Conservation (phyloP, 192 early-diverging fungal species). For the Coemansia sp. region DNA sequence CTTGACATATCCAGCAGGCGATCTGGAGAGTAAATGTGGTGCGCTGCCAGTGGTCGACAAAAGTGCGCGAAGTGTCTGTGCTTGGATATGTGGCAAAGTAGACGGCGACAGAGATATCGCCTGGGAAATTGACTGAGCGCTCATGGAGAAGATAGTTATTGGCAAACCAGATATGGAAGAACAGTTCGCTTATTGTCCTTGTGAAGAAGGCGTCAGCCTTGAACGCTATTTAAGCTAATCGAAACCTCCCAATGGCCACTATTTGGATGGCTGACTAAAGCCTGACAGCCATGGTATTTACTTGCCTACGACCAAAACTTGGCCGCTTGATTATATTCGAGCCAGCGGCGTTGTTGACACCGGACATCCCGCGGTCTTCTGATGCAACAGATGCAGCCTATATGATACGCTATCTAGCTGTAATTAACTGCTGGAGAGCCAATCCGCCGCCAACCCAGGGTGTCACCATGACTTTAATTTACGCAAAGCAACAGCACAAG, state of each 20-base stretch:
- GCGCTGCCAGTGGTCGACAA: constrained; percentile 4
- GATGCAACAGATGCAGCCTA: background rate
- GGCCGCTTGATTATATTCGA: background rate
- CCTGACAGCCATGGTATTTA: background rate
- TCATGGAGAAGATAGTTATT: background rate
- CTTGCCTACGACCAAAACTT: background rate
- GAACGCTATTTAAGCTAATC: background rate
- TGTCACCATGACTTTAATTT: background rate
- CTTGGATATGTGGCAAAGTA: background rate
- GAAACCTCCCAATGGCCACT: background rate
- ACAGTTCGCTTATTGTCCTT: background rate
- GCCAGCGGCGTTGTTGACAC: background rate
- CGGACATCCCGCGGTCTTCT: constrained; percentile 5
- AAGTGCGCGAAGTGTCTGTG: constrained; percentile 12
- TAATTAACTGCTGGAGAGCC: background rate
- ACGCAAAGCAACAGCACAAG: background rate
- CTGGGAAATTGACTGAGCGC: background rate
- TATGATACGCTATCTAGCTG: background rate
- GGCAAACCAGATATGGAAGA: background rate
- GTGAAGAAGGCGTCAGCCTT: background rate
- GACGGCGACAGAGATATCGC: background rate
- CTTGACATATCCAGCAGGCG: constrained; percentile 22
- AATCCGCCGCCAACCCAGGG: background rate
- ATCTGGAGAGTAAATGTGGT: constrained; percentile 19
- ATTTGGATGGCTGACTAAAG: background rate